These are phyloP conservation scores for Yamadazyma taylorii DNA, from an alignment of 1,139 yeast species.

Conservation along the genomic window DNA sequence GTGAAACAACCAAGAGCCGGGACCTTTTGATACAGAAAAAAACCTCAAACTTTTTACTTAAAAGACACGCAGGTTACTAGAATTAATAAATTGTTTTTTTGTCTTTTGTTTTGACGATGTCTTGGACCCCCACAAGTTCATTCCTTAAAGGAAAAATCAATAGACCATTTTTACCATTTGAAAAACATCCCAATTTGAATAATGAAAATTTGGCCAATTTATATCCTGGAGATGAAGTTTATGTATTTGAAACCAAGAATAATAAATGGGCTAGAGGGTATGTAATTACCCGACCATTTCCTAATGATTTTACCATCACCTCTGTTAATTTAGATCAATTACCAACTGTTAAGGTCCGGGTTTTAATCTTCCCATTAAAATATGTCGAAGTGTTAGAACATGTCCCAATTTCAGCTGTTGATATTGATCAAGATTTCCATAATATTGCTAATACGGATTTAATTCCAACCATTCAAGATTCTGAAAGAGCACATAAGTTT, in stretches of 20 bases:
- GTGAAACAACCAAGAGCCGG: too few relatives aligned
- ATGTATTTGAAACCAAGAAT: slow-evolving; percentile 66
- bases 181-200: slow-evolving; percentile 43
- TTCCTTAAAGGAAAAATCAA: slow-evolving; percentile 53
- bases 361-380: slow-evolving; percentile 63
- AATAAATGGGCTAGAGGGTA: slow-evolving; percentile 83
- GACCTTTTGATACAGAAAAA: too few relatives aligned
- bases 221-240: slow-evolving; percentile 81
- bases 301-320: slow-evolving; percentile 65
- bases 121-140: slow-evolving; percentile 41
- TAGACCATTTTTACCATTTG: slow-evolving; percentile 63
- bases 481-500: slow-evolving; percentile 36
- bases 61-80: too few relatives aligned
- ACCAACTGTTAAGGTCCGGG: slow-evolving; percentile 51
- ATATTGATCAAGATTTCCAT: slow-evolving; percentile 33
- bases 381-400: slow-evolving; percentile 43
- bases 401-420: slow-evolving; percentile 28
- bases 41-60: too few relatives aligned
- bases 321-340: slow-evolving; percentile 61
- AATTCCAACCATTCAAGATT: slow-evolving; percentile 48
- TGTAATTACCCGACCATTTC: slow-evolving; percentile 60
- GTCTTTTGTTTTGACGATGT: slow-evolving; percentile 10
- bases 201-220: slow-evolving; percentile 51
- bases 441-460: slow-evolving; percentile 30
- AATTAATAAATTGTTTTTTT: too few relatives aligned